Conservation (phyloP, 208 protist genomes). For the Trypanosoma avium region DNA sequence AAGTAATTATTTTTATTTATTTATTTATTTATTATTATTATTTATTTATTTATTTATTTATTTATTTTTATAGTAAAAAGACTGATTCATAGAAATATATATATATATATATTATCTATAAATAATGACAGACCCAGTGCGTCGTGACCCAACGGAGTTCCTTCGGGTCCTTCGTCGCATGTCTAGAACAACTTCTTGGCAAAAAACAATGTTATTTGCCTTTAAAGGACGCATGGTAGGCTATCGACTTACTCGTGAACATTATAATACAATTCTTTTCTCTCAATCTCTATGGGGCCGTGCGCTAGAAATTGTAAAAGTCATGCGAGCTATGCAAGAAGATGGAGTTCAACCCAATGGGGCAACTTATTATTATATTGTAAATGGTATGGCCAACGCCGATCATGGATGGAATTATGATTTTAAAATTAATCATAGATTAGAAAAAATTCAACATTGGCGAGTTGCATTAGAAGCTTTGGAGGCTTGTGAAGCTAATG, state of each 20-base stretch:
- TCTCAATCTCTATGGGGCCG: constrained; percentile 90
- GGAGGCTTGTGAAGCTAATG: constrained; percentile 84
- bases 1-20: not conserved
- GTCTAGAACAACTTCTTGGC: constrained; percentile 86
- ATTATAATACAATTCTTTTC: constrained; percentile 92
- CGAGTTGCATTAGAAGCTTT: constrained; percentile 85
- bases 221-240: constrained; percentile 90
- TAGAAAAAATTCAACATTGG: constrained; percentile 91
- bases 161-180: constrained; percentile 87
- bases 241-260: constrained; percentile 81
- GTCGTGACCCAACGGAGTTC: constrained; percentile 90
- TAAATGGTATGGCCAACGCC: constrained; percentile 91
- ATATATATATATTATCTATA: not conserved
- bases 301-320: constrained; percentile 85
- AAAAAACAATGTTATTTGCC: constrained; percentile 91
- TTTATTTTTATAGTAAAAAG: not conserved
- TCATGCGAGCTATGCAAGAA: constrained; percentile 88
- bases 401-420: constrained; percentile 92
- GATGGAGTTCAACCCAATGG: constrained; percentile 87
- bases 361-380: constrained; percentile 91
- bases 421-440: constrained; percentile 87
- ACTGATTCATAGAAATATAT: not conserved
- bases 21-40: not conserved
- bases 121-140: constrained; percentile 86
- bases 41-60: constrained; percentile 7